Evolutionary conservation across 2,329 filamentous ascomycete genomes (phyloP), one percentile per base, ranked within the genome.

Genomic region (Clonostachys rhizophaga): DNA sequence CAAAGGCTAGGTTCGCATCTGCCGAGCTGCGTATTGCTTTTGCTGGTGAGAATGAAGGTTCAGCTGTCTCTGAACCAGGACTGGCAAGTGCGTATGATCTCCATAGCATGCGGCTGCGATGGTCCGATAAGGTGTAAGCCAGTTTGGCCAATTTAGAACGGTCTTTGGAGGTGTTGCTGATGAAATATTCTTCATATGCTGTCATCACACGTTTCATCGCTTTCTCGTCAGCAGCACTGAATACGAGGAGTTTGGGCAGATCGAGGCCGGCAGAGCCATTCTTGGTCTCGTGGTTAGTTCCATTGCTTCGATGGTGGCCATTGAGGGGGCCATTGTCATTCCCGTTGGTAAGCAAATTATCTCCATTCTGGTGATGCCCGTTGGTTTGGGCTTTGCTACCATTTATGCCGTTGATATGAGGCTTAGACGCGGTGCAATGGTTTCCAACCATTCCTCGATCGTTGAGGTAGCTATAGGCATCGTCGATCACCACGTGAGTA

Each of bases 11-110:
- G 12, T 30, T 16, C 34, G 35, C 13, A 33, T 45, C 43, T 17
- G 30, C 14, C n/a, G 14, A n/a, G 20, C 14, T 18, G 14, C 43
- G 43, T 11, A 36, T 14, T 12, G 43, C 33, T 9, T 37, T 37
- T 4, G 43, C 20, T 5, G 45, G 36, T 2, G 55, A 50, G 13
- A 57, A 40, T 17, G 69, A 51, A 18, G 65, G 59, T 8, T 3
- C 42, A 36, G 9, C 52, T 40, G 6, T 45, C 11, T 5, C 69
- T 62, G 2, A 53, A 40, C 68, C 70, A 76, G 45, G 70, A 66
- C 12, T 76, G 50, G 7, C 52, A 58, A 1, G 72, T 74, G 53
- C 52, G 20, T 47, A 53, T 10, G 41, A 47, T 39, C 50, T 46
- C 49, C 44, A 52, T 1, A 41, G 45, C 5, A 55, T 47, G 44